Evolutionary conservation across 805 yeast genomes (phyloP), one percentile per base, ranked within the genome.

Genomic region (Tetrapisispora taiwanensis): DNA sequence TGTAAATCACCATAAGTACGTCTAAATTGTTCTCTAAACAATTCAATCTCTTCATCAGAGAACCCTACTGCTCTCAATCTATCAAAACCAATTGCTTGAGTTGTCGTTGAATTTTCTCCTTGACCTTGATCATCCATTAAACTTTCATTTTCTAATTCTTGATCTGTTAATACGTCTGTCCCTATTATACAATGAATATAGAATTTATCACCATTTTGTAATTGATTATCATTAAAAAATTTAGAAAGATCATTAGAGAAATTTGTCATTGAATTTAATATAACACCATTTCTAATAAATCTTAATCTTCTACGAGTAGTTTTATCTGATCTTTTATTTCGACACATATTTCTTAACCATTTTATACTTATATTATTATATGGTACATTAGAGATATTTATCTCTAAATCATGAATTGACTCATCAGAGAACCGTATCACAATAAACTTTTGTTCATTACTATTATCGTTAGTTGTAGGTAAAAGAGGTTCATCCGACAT

Each of bases 141-240:
- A 41, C 72, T 76, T 52, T 84, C 95, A 36, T 74, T 67, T 1
- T 66, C 69, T 26, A 85, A 61, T 14, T 70, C 75, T 0, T 69
- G 72, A 30, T 77, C 48, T 14, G 41, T 42, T 39, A 57, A 40
- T 13, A 36, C 41, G 26, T 58, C 58, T 3, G 52, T 87, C 7
- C 95, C 95, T 13, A 85, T 71, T 4, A 85, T 74, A 64, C 95
- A 86, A 58, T 85, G 95, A 4, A 87, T 70, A 55, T 79, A 84
- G n/a, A 82, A 65, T 38, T 65, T 64, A 17, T 39, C 15, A 3
- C 27, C 38, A 24, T 18, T 38, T 35, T 13, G 18, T 7, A 14
- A 10, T 3, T 8, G 7, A 39, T 35, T 34, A 34, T 30, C 42
- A 10, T 34, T 46, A 28, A 54, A 54, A 39, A 48, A 52, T 13